Base-by-base conservation (phyloP, 163 green algal species). In the Scenedesmus sp. region DNA sequence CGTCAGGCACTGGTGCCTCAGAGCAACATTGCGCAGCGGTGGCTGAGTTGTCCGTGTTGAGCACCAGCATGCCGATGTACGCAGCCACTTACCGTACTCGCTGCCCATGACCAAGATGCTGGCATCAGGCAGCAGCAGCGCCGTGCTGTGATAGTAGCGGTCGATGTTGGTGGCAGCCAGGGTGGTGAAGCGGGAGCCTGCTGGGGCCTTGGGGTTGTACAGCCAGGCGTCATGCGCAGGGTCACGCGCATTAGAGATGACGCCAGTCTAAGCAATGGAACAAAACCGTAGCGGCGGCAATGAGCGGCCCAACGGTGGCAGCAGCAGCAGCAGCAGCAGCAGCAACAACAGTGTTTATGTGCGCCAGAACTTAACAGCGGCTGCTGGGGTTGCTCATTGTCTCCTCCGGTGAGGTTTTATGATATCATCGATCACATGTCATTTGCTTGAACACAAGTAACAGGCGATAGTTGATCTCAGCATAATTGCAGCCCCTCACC, bases 71-170 rank as follows among this genome's bases (percentile, higher is more conserved):
- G 59, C 22, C 18, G 53, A 30, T 22, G 26, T 9, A 6, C 16
- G 13, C 35, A 26, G 72, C 12, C 18, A 26, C 84, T 61, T 24
- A 89, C 84, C 84, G 24, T 82, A 82, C 59, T 83, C 84, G 40
- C n/a, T 65, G 37, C 84, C 84, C 43, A 40, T 33, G 40, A 82
- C 59, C 2, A 89, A 43, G 3, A 89, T 18, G 59, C 84, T 89
- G 35, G 61, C 84, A 42, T 89, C 84, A 35, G 84, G 84, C 43
- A 89, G 84, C 61, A 89, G 84, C 70, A 89, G 42, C 30, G 84
- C 84, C 1, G 40, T 59, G 40, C 84, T 83, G 84, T 89, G 84
- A 15, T 83, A 89, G 65, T 59, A 81, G 59, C 61, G 68, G 56
- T 81, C 83, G 30, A 89, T 56, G 40, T 53, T 81, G 40, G 33